phyloP scores from a whole-genome alignment of 257 asterid genomes.

The Solanum peruvianum region DNA sequence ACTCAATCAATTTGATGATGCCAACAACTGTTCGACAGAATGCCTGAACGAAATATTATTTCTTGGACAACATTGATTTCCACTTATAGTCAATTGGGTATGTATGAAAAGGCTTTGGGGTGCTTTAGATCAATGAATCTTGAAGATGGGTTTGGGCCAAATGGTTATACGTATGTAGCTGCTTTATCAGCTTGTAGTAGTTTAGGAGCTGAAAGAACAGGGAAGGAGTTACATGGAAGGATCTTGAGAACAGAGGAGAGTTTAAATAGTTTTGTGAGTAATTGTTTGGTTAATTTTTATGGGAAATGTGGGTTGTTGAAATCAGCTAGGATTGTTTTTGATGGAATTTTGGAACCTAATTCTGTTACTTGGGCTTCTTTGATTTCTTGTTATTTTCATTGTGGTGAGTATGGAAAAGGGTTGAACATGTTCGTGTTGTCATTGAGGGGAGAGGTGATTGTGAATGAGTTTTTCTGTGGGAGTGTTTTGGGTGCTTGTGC shows the following conservation, averaged over 20 bases:
- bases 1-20: slow-evolving; percentile 15
- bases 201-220: slow-evolving; percentile 27
- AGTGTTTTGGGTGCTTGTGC: slow-evolving; percentile 61
- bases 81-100: slow-evolving; percentile 42
- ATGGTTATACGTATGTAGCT: slow-evolving; percentile 50
- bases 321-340: slow-evolving; percentile 48
- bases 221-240: slow-evolving; percentile 68
- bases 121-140: slow-evolving; percentile 43
- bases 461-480: slow-evolving; percentile 50
- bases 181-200: slow-evolving; percentile 54
- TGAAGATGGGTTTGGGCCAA: slow-evolving; percentile 39
- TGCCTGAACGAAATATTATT: slow-evolving; percentile 41
- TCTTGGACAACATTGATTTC: slow-evolving; percentile 66
- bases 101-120: slow-evolving; percentile 29
- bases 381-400: slow-evolving; percentile 37
- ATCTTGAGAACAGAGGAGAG: slow-evolving; percentile 28
- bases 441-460: slow-evolving; percentile 33
- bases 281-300: slow-evolving; percentile 59
- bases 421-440: slow-evolving; percentile 41
- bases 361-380: slow-evolving; percentile 57
- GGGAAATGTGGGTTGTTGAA: slow-evolving; percentile 62
- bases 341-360: slow-evolving; percentile 37
- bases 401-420: slow-evolving; percentile 50
- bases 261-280: slow-evolving; percentile 34
- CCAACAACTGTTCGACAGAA: slow-evolving; percentile 49